Evolutionary conservation across 192 early-diverging fungal species (phyloP).

Genomic region (Backusella sp.): DNA sequence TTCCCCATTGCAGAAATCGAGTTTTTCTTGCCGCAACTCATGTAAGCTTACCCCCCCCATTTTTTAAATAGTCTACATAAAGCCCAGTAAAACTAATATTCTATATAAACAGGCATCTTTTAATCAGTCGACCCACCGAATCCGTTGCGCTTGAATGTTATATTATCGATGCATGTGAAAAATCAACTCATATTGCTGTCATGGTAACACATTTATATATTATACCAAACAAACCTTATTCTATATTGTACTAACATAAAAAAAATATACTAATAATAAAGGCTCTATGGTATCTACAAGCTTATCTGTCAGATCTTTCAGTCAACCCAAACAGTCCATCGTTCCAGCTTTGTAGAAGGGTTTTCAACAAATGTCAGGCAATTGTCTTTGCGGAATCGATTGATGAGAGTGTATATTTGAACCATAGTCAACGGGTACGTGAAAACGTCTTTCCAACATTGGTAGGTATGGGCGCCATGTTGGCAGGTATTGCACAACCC

Average conservation of each 20-base stretch:
- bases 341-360: slow-evolving; percentile 77
- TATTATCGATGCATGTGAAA: slow-evolving; percentile 70
- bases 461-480: slow-evolving; percentile 83
- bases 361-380: slow-evolving; percentile 82
- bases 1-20: slow-evolving; percentile 84
- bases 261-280: slow-evolving; percentile 28
- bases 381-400: slow-evolving; percentile 66
- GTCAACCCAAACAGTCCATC: slow-evolving; percentile 61
- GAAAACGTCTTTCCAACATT: slow-evolving; percentile 77
- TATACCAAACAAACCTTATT: not conserved
- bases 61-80: not conserved
- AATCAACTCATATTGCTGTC: slow-evolving; percentile 83
- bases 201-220: slow-evolving; percentile 51
- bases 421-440: slow-evolving; percentile 58
- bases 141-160: slow-evolving; percentile 83
- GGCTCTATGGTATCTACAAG: slow-evolving; percentile 92
- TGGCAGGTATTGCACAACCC: slow-evolving; percentile 75
- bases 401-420: not conserved
- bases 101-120: slow-evolving; percentile 64
- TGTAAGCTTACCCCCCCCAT: slow-evolving; percentile 42
- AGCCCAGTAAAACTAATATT: too few species aligned
- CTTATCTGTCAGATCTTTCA: slow-evolving; percentile 75
- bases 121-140: slow-evolving; percentile 77
- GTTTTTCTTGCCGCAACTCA: slow-evolving; percentile 91
- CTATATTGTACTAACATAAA: not conserved